phyloP scores from a whole-genome alignment of 345 rosid species.

The Melaleuca alternifolia region DNA sequence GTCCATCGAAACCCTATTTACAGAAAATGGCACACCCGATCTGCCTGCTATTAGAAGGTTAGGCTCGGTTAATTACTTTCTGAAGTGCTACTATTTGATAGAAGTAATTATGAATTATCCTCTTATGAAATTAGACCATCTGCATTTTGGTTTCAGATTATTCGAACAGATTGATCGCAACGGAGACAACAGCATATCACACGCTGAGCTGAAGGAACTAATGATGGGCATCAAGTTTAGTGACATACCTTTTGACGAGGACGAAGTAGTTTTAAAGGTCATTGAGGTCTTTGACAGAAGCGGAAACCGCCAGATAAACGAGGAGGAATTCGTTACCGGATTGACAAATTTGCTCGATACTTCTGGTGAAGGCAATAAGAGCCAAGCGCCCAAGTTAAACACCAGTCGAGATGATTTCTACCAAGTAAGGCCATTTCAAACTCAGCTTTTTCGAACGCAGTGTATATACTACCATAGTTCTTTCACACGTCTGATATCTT shows the following conservation, averaged over 20 bases:
- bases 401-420: slow-evolving; percentile 1
- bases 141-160: slow-evolving; percentile 2
- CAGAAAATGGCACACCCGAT: slow-evolving; percentile 18
- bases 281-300: slow-evolving; percentile 14
- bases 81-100: background rate
- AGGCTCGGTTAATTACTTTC: background rate
- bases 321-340: slow-evolving; percentile 19
- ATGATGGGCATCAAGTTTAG: slow-evolving; percentile 8
- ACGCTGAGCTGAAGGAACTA: slow-evolving; percentile 11
- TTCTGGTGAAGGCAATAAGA: background rate
- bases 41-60: slow-evolving; percentile 9
- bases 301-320: slow-evolving; percentile 2
- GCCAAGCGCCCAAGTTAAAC: background rate
- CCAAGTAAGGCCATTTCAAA: background rate
- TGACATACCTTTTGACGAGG: slow-evolving; percentile 7
- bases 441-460: background rate
- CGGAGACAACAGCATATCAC: slow-evolving; percentile 7
- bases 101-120: background rate
- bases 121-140: background rate
- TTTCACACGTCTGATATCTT: background rate
- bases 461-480: background rate
- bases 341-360: slow-evolving; percentile 6
- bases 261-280: slow-evolving; percentile 9
- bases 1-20: slow-evolving; percentile 8
- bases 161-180: slow-evolving; percentile 11